Evolutionary conservation across 768 basidiomycete species (phyloP).

Genomic region (Hypholoma fasciculare): DNA sequence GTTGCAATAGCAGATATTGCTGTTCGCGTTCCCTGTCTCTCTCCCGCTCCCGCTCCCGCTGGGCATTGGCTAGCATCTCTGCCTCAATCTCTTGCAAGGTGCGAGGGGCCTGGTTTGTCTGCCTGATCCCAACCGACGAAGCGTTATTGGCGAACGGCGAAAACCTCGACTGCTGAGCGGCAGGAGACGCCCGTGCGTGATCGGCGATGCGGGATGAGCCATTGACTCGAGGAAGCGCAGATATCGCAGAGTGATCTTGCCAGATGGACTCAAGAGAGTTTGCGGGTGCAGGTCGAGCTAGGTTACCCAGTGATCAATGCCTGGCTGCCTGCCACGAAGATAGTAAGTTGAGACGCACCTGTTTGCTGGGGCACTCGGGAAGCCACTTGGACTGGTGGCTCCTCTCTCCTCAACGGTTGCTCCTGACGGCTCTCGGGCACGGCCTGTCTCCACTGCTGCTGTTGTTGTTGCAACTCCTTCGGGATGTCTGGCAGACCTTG

Average conservation of each 20-base stretch:
- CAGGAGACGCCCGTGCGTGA: slow-evolving; percentile 30
- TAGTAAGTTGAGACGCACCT: slow-evolving; percentile 16
- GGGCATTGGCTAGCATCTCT: slow-evolving; percentile 72
- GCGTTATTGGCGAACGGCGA: slow-evolving; percentile 35
- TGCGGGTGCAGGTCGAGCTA: slow-evolving; percentile 36
- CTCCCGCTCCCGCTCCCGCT: slow-evolving; percentile 27
- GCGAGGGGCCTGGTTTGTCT: slow-evolving; percentile 42
- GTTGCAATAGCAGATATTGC: slow-evolving; percentile 38
- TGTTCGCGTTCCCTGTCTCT: slow-evolving; percentile 37
- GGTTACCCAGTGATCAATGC: background rate
- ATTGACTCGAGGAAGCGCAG: slow-evolving; percentile 58
- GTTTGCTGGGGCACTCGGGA: slow-evolving; percentile 7
- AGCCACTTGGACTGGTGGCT: slow-evolving; percentile 8
- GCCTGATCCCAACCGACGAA: slow-evolving; percentile 13
- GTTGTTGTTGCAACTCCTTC: slow-evolving; percentile 21
- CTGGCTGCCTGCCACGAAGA: slow-evolving; percentile 13
- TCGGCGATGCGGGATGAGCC: slow-evolving; percentile 44
- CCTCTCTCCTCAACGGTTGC: slow-evolving; percentile 19
- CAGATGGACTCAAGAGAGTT: slow-evolving; percentile 74
- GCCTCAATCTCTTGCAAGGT: slow-evolving; percentile 84
- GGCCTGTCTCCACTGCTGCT: slow-evolving; percentile 17
- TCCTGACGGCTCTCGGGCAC: slow-evolving; percentile 21
- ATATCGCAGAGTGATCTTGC: slow-evolving; percentile 80
- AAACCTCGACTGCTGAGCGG: slow-evolving; percentile 34
- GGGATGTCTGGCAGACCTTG: slow-evolving; percentile 33